Evolutionary conservation across 1,139 yeast genomes (phyloP).

Genomic region (Protomyces lactucae-debilis): DNA sequence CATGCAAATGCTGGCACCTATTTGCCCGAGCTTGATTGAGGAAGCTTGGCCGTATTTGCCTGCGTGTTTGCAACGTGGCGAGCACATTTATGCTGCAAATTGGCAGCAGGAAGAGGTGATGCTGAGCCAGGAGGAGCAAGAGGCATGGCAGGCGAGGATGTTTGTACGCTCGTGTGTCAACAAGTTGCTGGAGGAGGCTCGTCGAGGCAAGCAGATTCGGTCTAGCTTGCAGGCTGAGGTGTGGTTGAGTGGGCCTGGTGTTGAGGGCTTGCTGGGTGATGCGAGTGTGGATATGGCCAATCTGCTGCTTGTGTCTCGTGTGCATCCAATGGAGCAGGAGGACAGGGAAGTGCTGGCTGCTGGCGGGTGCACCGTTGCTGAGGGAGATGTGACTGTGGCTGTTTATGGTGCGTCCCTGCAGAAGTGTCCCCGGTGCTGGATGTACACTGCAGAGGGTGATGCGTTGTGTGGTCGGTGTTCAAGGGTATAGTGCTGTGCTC

Average conservation of each 20-base stretch:
- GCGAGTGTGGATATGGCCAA: slow-evolving; percentile 43
- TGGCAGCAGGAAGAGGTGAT: slow-evolving; percentile 40
- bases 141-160: slow-evolving; percentile 42
- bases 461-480: neutral
- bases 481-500: too few species aligned
- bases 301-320: slow-evolving; percentile 62
- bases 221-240: slow-evolving; percentile 62
- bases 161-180: slow-evolving; percentile 43
- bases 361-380: slow-evolving; percentile 1
- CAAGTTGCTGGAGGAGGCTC: slow-evolving; percentile 48
- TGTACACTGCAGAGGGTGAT: slow-evolving; percentile 48
- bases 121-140: slow-evolving; percentile 36
- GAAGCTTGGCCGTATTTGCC: slow-evolving; percentile 73
- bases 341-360: slow-evolving; percentile 4
- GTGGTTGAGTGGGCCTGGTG: neutral
- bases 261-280: neutral
- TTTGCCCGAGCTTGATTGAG: slow-evolving; percentile 76
- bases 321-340: slow-evolving; percentile 33
- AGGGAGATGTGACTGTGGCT: slow-evolving; percentile 39
- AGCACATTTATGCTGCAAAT: slow-evolving; percentile 37
- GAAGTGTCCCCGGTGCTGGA: slow-evolving; percentile 96
- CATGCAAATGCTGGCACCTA: slow-evolving; percentile 65
- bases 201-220: slow-evolving; percentile 50
- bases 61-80: slow-evolving; percentile 35
- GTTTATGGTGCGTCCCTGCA: slow-evolving; percentile 37